Evolutionary conservation across 495 filamentous ascomycete genomes (phyloP), one percentile per base, ranked within the genome.

Genomic region (Penicillium ochrochloron): DNA sequence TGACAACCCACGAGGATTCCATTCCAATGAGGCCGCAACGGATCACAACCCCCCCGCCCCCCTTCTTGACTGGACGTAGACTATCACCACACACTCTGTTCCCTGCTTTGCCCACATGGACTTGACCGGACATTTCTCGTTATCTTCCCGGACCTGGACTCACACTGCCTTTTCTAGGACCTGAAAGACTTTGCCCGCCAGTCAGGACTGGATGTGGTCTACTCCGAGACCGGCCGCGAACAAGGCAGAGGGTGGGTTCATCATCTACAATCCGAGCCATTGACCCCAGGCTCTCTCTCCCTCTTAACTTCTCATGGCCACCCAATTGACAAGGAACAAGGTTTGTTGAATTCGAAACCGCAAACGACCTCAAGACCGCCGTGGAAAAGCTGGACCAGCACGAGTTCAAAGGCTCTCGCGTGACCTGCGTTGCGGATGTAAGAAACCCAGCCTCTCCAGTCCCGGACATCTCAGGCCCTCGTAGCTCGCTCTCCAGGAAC

Each of bases 131-230:
- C 60, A 71, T 71, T 21, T 57, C 19, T 29, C 17, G 2, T 33
- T 66, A 63, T 70, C 51, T 73, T 67, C 71, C 76, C 72, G 75
- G 75, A 80, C 60, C 72, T 72, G 75, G 67, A 80, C 78, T 82
- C 71, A 80, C 76, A 72, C 66, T 67, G n/a, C 59, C 42, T 76
- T 73, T 34, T 76, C 37, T 80, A 99, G 95, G 96, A 99, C 78
- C 87, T 99, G 46, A 99, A 99, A 92, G 95, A 99, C 78, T 99
- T 98, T 76, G 96, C 95, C 62, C 94, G 95, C 73, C 91, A 94
- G 75, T 96, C 94, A 79, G 92, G 93, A 73, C 86, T 96, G 77
- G 96, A 98, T 76, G 95, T 99, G 68, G 95, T 99, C 64, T 99
- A 96, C 74, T 97, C 93, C 57, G 95, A 99, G 81, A 94, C 96